Base-by-base conservation (phyloP, 2,329 filamentous ascomycete species). In the Fonsecaea monophora region DNA sequence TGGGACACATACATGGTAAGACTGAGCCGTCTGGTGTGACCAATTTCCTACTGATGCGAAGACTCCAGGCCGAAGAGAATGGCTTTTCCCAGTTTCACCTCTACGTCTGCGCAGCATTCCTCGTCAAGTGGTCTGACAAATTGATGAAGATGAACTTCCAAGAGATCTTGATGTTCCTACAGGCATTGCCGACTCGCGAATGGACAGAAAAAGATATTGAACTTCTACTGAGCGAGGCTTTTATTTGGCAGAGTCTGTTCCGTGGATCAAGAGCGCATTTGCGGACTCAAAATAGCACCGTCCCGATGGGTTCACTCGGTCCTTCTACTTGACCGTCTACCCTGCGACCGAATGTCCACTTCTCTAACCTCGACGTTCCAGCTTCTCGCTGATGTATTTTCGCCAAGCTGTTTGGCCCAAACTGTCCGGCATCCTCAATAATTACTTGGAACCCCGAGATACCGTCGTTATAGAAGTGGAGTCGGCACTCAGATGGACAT, bases 181-280 rank as follows among this genome's bases (percentile, higher is more conserved):
- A 99, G 80, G 92, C 92, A 53, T 82, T 99, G 65, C 95, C 96
- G 2, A 99, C 96, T 6, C 90, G 91, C 73, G 87, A 90, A 62
- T 99, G 95, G 95, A 97, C 92, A 1, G 95, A 97, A 77, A 98
- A 98, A 82, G 95, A 99, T 76, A 96, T 99, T 74, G 95, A 98
- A 78, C 85, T 99, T 66, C 83, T 99, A 62, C 84, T 99, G 53
- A 97, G 93, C 76, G 95, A 99, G 81, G 95, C 95, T 2, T 99
- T 95, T 75, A 97, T 99, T 71, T 99, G 95, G 96, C 94, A 99
- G 82, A 97, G 92, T 76, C 83, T 99, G 53, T 99, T 97, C 81
- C 93, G 96, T 75, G 94, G 94, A 58, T 97, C 93, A 9, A 90
- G 92, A 62, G 96, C 95, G 42, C 95, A 99, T 82, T 82, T 99